Evolutionary conservation across 1,284 basidiomycete genomes (phyloP).

Genomic region (Leccinum solheimii): DNA sequence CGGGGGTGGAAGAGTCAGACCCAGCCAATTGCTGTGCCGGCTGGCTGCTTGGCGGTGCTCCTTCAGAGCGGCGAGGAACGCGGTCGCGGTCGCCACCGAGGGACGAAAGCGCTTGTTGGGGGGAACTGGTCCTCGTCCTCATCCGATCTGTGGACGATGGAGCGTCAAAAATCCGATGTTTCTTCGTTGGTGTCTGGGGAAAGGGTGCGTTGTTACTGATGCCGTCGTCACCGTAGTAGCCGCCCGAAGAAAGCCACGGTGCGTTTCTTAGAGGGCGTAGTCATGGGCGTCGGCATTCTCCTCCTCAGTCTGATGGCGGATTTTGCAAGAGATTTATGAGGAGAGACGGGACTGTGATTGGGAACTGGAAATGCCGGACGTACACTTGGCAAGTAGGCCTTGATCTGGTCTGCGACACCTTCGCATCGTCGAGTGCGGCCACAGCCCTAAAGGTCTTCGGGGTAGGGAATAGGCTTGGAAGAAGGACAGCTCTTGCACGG

Average conservation of each 20-base stretch:
- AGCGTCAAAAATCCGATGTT: slow-evolving; percentile 17
- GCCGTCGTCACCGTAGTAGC: background rate
- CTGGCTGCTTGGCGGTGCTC: slow-evolving; percentile 9
- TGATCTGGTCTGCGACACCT: slow-evolving; percentile 27
- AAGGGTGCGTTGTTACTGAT: slow-evolving; percentile 2
- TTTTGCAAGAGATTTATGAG: slow-evolving; percentile 24
- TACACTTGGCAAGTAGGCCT: slow-evolving; percentile 10
- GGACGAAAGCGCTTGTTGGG: slow-evolving; percentile 11
- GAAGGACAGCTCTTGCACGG: slow-evolving; percentile 23
- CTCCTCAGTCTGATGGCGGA: slow-evolving; percentile 5
- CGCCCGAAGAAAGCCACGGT: slow-evolving; percentile 15
- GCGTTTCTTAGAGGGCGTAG: slow-evolving; percentile 25
- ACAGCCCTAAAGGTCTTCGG: slow-evolving; percentile 21
- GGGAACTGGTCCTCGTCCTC: slow-evolving; percentile 9
- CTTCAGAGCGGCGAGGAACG: slow-evolving; percentile 26
- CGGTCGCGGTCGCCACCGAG: slow-evolving; percentile 1
- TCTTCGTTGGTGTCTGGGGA: slow-evolving; percentile 35
- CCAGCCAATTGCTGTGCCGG: background rate
- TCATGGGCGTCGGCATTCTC: slow-evolving; percentile 5
- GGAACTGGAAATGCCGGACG: too few species aligned
- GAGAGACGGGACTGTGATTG: slow-evolving; percentile 9
- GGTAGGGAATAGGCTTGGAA: slow-evolving; percentile 19
- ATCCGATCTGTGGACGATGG: slow-evolving; percentile 8
- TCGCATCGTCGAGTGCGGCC: slow-evolving; percentile 28
- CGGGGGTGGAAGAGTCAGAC: slow-evolving; percentile 31